Base-by-base conservation (phyloP, 2,329 filamentous ascomycete genomes). In the Diplodia scrobiculata region DNA sequence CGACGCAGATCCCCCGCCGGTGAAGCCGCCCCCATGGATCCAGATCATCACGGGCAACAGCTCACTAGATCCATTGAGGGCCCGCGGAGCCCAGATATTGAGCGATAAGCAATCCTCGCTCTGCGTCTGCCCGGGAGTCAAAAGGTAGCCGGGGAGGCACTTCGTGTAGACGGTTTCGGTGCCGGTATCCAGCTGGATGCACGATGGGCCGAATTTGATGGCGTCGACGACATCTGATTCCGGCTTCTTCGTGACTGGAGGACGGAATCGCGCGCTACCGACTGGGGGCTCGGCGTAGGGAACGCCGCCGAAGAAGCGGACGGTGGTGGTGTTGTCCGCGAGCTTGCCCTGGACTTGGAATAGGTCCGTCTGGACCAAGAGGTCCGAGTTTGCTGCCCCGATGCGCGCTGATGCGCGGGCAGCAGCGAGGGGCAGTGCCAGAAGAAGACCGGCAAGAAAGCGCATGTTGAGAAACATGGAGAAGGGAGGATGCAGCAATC, bases 11-110 rank as follows among this genome's bases (percentile, higher is more conserved):
- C 72, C 72, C n/a, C 77, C 74, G 52, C 73, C 69, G 10, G 73
- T 71, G 53, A 77, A 81, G 5, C 76, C 78, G 76, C 79, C 79
- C 45, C 79, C 79, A 66, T 81, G 76, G 62, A 82, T 73, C 62
- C 76, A 77, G 2, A 82, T 72, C 34, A 81, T 70, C 5, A 82
- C 77, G 1, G 79, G 74, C 41, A 78, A 75, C 17, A 70, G 67
- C 13, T 66, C 66, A 52, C 70, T 63, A 14, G 69, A 54, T 4
- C 69, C 67, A 14, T 70, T 71, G 0, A 47, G 53, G 6, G 68
- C 69, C 45, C 65, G 67, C 60, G 77, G 77, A 1, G 73, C 70
- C 74, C 73, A 75, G 4, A 76, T 70, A 54, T 75, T 75, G 52
- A 76, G 62, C 2, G 71, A 72, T n/a, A 75, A 67, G 66, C 73